phyloP scores from a whole-genome alignment of 306 rosid genomes.

The Canavalia gladiata region DNA sequence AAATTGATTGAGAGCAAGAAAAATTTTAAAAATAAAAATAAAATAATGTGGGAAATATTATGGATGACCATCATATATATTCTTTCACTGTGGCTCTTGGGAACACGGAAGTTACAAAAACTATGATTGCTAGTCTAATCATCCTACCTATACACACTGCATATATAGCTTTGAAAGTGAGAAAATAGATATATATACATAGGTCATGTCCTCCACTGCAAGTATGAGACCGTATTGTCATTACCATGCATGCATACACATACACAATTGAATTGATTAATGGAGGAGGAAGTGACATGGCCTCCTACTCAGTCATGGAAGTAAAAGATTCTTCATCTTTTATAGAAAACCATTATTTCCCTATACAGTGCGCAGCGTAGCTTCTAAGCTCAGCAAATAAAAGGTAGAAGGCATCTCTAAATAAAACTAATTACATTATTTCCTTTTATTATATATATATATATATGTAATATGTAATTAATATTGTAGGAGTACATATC shows the following conservation, averaged over 20 bases:
- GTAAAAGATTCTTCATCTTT: conserved; percentile 53
- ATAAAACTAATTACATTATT: background rate
- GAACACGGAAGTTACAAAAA: conserved; percentile 26
- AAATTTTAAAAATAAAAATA: background rate
- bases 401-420: conserved; percentile 43
- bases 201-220: conserved; percentile 49
- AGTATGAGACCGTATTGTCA: conserved; percentile 53
- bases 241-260: conserved; percentile 54
- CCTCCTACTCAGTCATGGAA: conserved; percentile 43
- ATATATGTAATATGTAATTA: too few species aligned
- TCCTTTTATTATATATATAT: conserved; percentile 9
- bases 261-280: conserved; percentile 24
- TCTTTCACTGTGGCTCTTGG: conserved; percentile 36
- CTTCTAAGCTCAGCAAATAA: conserved; percentile 60
- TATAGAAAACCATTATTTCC: conserved; percentile 48
- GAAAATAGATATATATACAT: conserved; percentile 38
- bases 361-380: conserved; percentile 47
- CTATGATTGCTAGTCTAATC: conserved; percentile 46
- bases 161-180: conserved; percentile 46
- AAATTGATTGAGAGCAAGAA: background rate
- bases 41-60: background rate
- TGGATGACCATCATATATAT: background rate
- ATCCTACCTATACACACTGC: background rate
- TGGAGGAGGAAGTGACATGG: conserved; percentile 50
- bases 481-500: background rate